Percentiles rank a stretch among this genome's conserved stretches.
Evolutionary conservation across 345 rosid genomes (phyloP).

Genomic region (Eucalyptus cloeziana): DNA sequence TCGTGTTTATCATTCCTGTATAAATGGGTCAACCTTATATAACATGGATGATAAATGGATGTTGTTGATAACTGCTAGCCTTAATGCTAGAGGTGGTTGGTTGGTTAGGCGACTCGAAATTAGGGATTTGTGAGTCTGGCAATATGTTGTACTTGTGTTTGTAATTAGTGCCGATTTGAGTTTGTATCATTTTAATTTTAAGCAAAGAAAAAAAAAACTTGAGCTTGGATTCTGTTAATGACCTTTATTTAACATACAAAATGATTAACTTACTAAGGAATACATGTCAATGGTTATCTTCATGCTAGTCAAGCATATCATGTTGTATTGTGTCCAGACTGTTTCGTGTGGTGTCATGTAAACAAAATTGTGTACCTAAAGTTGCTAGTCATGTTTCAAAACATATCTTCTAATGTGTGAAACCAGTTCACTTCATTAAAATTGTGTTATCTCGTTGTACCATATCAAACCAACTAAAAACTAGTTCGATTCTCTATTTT

Average conservation of each 20-base stretch:
- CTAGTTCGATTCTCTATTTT: not conserved
- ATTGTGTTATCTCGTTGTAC: not conserved
- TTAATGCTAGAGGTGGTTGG: not conserved
- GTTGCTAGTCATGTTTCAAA: not conserved
- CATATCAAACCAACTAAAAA: not conserved
- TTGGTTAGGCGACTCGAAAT: not conserved
- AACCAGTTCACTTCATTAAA: not conserved
- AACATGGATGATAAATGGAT: not conserved
- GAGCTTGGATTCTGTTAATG: not conserved
- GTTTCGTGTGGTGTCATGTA: accelerated
- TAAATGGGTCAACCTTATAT: not conserved
- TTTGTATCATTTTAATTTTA: not conserved
- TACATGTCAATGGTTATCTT: not conserved
- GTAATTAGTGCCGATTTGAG: not conserved
- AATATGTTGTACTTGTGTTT: not conserved
- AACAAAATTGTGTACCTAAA: not conserved
- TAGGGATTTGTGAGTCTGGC: not conserved
- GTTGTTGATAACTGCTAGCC: not conserved
- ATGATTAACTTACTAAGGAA: not conserved
- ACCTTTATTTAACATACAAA: not conserved
- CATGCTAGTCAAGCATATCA: not conserved
- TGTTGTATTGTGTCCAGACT: not conserved
- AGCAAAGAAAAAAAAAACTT: not conserved
- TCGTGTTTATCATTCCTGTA: not conserved
- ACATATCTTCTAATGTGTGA: not conserved